phyloP scores from a whole-genome alignment of 805 yeast species.

The Starmerella potacharoeniae region DNA sequence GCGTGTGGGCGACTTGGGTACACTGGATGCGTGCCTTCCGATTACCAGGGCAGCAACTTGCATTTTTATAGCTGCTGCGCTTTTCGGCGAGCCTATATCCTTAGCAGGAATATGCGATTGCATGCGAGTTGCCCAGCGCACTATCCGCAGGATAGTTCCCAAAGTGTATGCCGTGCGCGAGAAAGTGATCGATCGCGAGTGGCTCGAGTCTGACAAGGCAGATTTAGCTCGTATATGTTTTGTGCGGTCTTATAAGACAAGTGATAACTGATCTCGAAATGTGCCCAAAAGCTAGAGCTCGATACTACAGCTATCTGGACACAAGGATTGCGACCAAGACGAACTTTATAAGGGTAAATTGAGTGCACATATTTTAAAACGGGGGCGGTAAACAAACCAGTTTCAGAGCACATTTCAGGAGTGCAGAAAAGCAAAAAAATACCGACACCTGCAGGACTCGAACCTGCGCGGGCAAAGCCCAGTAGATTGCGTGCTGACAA shows the following conservation, averaged over 20 bases:
- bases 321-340: no score
- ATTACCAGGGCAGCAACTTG: slow-evolving; percentile 97
- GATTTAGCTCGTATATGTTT: slow-evolving; percentile 34
- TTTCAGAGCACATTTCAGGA: background rate
- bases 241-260: no score
- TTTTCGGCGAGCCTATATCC: slow-evolving; percentile 62
- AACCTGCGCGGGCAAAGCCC: slow-evolving; percentile 26
- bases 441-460: slow-evolving; percentile 25
- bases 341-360: no score
- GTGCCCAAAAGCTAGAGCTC: no score
- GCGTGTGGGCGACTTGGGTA: slow-evolving; percentile 80
- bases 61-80: slow-evolving; percentile 80
- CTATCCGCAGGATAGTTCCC: slow-evolving; percentile 84
- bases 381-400: no score
- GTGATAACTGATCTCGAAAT: no score
- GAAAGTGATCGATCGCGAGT: slow-evolving; percentile 56
- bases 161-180: slow-evolving; percentile 64
- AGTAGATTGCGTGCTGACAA: slow-evolving; percentile 19
- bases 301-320: no score
- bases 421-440: slow-evolving; percentile 7
- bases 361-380: no score
- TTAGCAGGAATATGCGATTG: slow-evolving; percentile 72
- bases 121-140: slow-evolving; percentile 94
- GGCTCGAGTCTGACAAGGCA: slow-evolving; percentile 61
- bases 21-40: slow-evolving; percentile 48